A percentile compares a stretch with the other conserved stretches of the same genome.
These are phyloP conservation scores for Truncatella angustata DNA, from an alignment of 2,329 filamentous ascomycete genomes.

Conservation along the genomic window DNA sequence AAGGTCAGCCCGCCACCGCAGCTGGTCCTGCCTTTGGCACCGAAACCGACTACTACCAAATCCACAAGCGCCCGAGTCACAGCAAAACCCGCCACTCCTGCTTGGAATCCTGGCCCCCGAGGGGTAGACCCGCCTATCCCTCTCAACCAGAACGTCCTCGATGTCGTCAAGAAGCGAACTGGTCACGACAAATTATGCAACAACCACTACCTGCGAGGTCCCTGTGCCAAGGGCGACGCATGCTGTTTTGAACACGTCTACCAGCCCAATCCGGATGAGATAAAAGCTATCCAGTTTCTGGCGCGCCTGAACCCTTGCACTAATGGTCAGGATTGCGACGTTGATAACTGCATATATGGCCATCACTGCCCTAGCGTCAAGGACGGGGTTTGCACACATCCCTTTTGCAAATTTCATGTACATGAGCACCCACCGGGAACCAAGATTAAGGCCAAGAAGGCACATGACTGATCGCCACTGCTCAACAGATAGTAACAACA, in stretches of 20 bases:
- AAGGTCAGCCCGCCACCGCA: conserved; percentile 42
- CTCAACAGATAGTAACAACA: neutral
- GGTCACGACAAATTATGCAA: conserved; percentile 59
- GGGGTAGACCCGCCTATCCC: conserved; percentile 53
- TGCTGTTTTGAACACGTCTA: conserved; percentile 59
- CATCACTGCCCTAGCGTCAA: conserved; percentile 58
- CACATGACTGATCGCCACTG: neutral
- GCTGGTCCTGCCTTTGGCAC: conserved; percentile 40
- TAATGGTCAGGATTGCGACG: conserved; percentile 55
- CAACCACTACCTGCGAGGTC: conserved; percentile 58
- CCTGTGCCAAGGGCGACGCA: conserved; percentile 51
- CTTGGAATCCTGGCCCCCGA: conserved; percentile 54
- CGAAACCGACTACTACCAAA: conserved; percentile 20
- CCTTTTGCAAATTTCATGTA: conserved; percentile 53
- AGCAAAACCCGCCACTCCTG: conserved; percentile 27
- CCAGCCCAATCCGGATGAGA: conserved; percentile 51
- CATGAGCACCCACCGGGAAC: conserved; percentile 58
- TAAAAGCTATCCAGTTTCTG: conserved; percentile 54
- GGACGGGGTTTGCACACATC: conserved; percentile 50
- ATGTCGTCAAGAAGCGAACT: conserved; percentile 55
- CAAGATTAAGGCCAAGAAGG: conserved; percentile 36
- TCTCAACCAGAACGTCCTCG: conserved; percentile 44
- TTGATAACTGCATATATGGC: conserved; percentile 60
- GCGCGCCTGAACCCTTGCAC: conserved; percentile 58
- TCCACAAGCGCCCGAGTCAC: conserved; percentile 14